These are phyloP conservation scores for Verbascum thapsus DNA, from an alignment of 257 asterid genomes.

Conservation along the genomic window DNA sequence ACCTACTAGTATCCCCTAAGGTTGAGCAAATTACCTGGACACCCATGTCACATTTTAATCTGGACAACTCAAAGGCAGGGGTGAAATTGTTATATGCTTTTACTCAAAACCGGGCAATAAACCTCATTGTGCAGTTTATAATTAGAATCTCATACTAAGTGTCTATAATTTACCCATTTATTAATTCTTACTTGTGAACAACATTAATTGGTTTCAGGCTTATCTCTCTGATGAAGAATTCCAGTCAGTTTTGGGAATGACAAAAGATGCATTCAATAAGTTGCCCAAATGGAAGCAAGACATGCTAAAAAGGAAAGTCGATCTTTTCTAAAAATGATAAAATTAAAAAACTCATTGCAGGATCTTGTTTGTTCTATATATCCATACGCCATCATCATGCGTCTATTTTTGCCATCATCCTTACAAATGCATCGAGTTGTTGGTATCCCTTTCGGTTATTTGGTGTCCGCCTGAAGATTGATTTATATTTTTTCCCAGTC, in stretches of 20 bases:
- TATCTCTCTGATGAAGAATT: constrained; percentile 91
- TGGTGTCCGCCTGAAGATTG: constrained; percentile 53
- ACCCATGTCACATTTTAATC: too few relatives aligned
- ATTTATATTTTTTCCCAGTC: constrained; percentile 33
- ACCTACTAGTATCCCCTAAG: too few relatives aligned
- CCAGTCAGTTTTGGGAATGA: constrained; percentile 60
- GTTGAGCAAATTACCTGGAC: too few relatives aligned
- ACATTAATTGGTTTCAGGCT: constrained; percentile 53
- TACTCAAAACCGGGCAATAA: too few relatives aligned
- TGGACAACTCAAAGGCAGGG: too few relatives aligned
- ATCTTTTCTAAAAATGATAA: constrained; percentile 70
- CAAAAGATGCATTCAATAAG: constrained; percentile 74
- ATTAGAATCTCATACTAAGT: too few relatives aligned
- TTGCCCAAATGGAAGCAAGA: constrained; percentile 96
- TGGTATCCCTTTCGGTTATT: constrained; percentile 37
- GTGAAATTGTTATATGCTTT: too few relatives aligned
- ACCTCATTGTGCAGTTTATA: too few relatives aligned
- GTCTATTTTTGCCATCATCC: constrained; percentile 31
- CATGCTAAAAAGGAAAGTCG: constrained; percentile 79
- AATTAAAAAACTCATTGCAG: constrained; percentile 17
- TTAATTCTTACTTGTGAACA: constrained; percentile 19
- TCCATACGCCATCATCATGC: constrained; percentile 36
- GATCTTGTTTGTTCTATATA: constrained; percentile 40
- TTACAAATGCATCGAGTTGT: constrained; percentile 30
- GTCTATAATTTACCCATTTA: too few relatives aligned